These are phyloP conservation scores for Alternaria dauci DNA, from an alignment of 2,329 filamentous ascomycete species.

Conservation along the genomic window DNA sequence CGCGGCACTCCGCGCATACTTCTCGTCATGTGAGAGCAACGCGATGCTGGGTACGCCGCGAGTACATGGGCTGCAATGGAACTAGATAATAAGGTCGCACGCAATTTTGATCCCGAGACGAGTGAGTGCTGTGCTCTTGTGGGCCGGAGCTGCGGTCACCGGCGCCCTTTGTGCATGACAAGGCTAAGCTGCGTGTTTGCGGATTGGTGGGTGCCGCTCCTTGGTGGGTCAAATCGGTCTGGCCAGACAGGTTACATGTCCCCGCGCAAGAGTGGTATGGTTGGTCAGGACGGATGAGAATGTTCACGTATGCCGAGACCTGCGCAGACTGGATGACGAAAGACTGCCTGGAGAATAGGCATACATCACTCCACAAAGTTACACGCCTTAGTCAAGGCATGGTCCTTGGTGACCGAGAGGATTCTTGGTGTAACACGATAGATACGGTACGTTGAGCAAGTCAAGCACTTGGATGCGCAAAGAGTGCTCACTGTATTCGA, in stretches of 20 bases:
- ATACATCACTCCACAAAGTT: not conserved
- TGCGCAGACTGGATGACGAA: conserved; percentile 12
- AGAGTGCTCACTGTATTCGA: conserved; percentile 2
- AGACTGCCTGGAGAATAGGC: not conserved
- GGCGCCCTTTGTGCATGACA: conserved; percentile 32
- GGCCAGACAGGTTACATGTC: conserved; percentile 36
- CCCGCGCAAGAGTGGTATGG: conserved; percentile 31
- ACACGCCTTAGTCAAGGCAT: not conserved
- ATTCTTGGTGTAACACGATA: not conserved
- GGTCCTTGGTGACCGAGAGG: not conserved
- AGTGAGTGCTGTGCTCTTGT: conserved; percentile 47
- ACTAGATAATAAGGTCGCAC: conserved; percentile 44
- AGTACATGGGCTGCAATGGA: conserved; percentile 45
- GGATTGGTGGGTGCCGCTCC: conserved; percentile 35
- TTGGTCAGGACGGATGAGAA: conserved; percentile 27
- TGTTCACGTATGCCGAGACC: conserved; percentile 24
- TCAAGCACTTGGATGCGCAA: conserved; percentile 5
- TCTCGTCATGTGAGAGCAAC: conserved; percentile 51
- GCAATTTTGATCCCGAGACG: conserved; percentile 52
- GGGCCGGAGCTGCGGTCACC: conserved; percentile 44
- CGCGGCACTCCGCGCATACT: conserved; percentile 47
- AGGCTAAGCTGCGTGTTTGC: conserved; percentile 24
- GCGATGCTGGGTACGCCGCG: conserved; percentile 51
- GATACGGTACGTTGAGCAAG: not conserved
- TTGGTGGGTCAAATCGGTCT: conserved; percentile 36